Evolutionary conservation across 225 moss, liverwort and hornwort genomes (phyloP).

Genomic region (Marchantia paleacea): DNA sequence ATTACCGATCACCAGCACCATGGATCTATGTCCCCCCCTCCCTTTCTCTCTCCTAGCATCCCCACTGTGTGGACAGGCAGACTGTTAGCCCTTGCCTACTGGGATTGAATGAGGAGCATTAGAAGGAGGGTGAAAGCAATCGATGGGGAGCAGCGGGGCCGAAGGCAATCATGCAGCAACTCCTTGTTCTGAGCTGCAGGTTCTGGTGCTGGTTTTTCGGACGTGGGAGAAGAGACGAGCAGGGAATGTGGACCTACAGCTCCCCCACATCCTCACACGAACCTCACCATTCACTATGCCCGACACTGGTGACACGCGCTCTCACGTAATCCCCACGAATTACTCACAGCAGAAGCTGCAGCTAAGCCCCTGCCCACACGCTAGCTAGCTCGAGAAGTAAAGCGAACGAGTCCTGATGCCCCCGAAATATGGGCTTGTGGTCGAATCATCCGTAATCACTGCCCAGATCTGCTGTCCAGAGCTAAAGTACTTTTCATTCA

Average conservation of each 20-base stretch:
- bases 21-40: background rate
- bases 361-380: too few relatives aligned
- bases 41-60: background rate
- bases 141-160: background rate
- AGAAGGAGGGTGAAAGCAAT: too few relatives aligned
- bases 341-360: background rate
- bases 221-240: background rate
- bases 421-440: too few relatives aligned
- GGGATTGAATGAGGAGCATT: background rate
- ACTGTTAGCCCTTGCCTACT: background rate
- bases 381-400: too few relatives aligned
- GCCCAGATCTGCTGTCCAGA: too few relatives aligned
- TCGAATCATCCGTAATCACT: too few relatives aligned
- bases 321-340: constrained; percentile 14
- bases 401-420: too few relatives aligned
- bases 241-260: background rate
- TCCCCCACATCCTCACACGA: background rate
- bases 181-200: background rate
- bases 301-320: background rate
- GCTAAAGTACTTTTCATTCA: too few relatives aligned
- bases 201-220: background rate
- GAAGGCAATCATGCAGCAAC: constrained; percentile 5
- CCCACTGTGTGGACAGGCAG: background rate
- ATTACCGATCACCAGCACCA: background rate
- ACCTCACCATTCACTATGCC: background rate